A percentile compares a stretch with the other conserved stretches of the same genome.
Evolutionary conservation across 352 stramenopile genomes (phyloP).

Genomic region (Phytophthora nicotianae): DNA sequence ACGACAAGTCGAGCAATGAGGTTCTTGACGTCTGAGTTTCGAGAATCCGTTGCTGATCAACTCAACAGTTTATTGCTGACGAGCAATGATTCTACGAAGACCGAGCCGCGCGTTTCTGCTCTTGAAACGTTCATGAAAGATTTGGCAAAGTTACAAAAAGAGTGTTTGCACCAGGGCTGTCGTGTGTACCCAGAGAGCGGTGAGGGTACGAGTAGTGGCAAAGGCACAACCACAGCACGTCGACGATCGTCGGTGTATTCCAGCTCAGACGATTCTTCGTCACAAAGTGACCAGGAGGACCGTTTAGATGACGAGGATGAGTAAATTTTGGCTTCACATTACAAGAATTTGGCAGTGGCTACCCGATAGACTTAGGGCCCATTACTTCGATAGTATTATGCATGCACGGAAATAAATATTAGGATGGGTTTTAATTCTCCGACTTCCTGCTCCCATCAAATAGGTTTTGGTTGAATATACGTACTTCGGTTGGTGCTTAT

Average conservation of each 20-base stretch:
- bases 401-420: no score
- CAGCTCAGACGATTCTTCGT: constrained; percentile 45
- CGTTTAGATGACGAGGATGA: constrained; percentile 40
- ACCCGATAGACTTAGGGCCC: neutral
- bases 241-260: constrained; percentile 33
- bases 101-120: constrained; percentile 14
- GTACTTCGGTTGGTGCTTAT: no score
- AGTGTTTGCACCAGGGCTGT: constrained; percentile 44
- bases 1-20: constrained; percentile 26
- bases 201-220: constrained; percentile 21
- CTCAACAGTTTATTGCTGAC: constrained; percentile 43
- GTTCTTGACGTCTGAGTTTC: constrained; percentile 46
- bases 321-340: constrained; percentile 9
- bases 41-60: constrained; percentile 49
- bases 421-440: no score
- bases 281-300: constrained; percentile 38
- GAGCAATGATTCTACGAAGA: constrained; percentile 3
- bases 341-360: neutral
- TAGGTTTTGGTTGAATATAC: no score
- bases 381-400: neutral
- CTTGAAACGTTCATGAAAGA: constrained; percentile 53
- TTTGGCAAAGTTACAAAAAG: constrained; percentile 33
- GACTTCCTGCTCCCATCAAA: no score
- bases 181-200: constrained; percentile 42
- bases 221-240: constrained; percentile 17